Evolutionary conservation across 805 yeast genomes (phyloP).

Genomic region (Kurtzmaniella cleridarum): DNA sequence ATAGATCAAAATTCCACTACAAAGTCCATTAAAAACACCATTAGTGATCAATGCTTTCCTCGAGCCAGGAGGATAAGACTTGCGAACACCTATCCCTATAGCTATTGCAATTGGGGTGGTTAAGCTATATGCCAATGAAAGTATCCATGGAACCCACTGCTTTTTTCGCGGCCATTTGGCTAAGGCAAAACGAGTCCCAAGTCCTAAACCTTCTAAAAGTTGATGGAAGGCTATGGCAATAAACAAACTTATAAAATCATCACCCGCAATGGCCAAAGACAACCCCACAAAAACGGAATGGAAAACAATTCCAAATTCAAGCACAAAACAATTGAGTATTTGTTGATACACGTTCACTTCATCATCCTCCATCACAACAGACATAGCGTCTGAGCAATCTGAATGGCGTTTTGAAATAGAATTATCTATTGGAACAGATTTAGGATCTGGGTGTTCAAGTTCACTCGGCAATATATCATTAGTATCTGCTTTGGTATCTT

Average conservation of each 20-base stretch:
- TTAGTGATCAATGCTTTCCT: conserved; percentile 26
- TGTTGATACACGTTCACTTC: conserved; percentile 4
- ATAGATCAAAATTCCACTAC: conserved; percentile 31
- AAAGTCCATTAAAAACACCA: conserved; percentile 30
- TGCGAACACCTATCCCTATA: conserved; percentile 31
- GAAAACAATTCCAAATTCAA: conserved; percentile 77
- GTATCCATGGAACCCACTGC: conserved; percentile 27
- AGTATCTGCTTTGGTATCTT: not conserved
- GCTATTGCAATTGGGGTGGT: conserved; percentile 32
- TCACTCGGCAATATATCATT: too few species aligned
- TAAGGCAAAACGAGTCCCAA: conserved; percentile 60
- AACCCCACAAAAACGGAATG: conserved; percentile 82
- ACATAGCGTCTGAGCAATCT: too few species aligned
- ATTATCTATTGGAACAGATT: too few species aligned
- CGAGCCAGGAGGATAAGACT: conserved; percentile 28
- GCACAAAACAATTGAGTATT: conserved; percentile 29
- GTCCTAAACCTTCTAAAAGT: conserved; percentile 80
- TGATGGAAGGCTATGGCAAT: conserved; percentile 73
- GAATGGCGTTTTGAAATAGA: too few species aligned
- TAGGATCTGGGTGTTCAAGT: too few species aligned
- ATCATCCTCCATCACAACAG: too few species aligned
- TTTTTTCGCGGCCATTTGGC: conserved; percentile 31
- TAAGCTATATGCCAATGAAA: conserved; percentile 23
- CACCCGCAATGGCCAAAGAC: conserved; percentile 72
- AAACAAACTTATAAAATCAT: conserved; percentile 65